Evolutionary conservation across 2,329 filamentous ascomycete species (phyloP).

Genomic region (Chrysoporthe austroafricana): DNA sequence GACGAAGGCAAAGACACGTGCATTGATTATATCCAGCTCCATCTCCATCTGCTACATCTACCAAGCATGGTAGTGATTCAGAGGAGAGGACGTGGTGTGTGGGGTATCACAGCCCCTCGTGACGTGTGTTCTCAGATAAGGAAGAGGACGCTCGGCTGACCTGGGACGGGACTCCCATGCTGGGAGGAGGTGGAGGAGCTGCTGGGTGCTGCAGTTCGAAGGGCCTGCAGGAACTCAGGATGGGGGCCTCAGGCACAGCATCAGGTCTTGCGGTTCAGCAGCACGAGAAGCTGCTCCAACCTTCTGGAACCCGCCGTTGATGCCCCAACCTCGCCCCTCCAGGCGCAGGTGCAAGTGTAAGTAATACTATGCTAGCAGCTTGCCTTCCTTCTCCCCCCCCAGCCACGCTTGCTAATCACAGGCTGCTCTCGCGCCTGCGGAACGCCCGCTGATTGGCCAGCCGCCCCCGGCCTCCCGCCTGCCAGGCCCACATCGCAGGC

Average conservation of each 20-base stretch:
- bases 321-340: background rate
- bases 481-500: slow-evolving; percentile 11
- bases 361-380: background rate
- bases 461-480: background rate
- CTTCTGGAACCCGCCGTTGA: background rate
- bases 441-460: background rate
- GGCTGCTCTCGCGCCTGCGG: background rate
- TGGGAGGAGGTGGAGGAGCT: background rate
- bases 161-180: background rate
- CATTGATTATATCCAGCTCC: too few relatives aligned
- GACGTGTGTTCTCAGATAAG: slow-evolving; percentile 4
- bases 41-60: background rate
- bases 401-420: slow-evolving; percentile 6
- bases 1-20: background rate
- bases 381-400: background rate
- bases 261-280: background rate
- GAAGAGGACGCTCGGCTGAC: background rate
- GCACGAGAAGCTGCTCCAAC: background rate
- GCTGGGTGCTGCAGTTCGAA: background rate
- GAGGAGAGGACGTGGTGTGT: background rate
- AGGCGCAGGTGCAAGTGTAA: background rate
- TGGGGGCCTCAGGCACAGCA: too few relatives aligned
- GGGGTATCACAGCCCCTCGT: background rate
- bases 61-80: background rate
- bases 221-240: too few relatives aligned